Evolutionary conservation across 2,329 filamentous ascomycete species (phyloP).

Genomic region (Ascochyta lentis): DNA sequence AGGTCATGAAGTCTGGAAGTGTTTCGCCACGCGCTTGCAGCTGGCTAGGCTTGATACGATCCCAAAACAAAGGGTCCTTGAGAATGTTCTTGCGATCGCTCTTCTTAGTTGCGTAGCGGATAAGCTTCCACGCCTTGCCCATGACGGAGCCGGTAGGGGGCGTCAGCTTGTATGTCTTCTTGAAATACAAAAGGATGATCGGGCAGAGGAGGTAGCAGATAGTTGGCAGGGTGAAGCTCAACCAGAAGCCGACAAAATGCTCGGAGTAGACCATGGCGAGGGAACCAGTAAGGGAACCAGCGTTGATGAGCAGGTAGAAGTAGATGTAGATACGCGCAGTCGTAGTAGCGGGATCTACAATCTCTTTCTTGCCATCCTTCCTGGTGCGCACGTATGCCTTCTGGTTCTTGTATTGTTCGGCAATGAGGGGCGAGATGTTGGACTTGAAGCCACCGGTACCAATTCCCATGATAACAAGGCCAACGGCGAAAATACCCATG

Average conservation of each 20-base stretch:
- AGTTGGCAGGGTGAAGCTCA: conserved; percentile 73
- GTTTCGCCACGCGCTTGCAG: conserved; percentile 47
- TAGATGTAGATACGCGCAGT: conserved; percentile 66
- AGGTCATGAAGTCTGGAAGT: conserved; percentile 75
- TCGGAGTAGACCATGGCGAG: conserved; percentile 49
- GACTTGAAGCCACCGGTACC: conserved; percentile 75
- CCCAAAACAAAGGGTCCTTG: conserved; percentile 60
- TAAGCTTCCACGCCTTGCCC: conserved; percentile 69
- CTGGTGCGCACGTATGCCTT: conserved; percentile 38
- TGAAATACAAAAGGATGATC: conserved; percentile 65
- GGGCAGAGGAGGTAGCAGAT: conserved; percentile 65
- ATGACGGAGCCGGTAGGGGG: conserved; percentile 76
- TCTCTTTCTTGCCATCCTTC: conserved; percentile 58
- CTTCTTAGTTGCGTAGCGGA: conserved; percentile 54
- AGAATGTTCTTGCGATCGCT: conserved; percentile 31
- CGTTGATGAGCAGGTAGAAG: conserved; percentile 45
- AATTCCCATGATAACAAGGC: conserved; percentile 68
- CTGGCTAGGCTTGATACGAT: conserved; percentile 65
- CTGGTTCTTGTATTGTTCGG: conserved; percentile 61
- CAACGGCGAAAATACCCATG: conserved; percentile 61
- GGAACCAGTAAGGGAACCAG: conserved; percentile 49
- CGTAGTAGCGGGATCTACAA: conserved; percentile 71
- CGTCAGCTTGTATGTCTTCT: conserved; percentile 68
- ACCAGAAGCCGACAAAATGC: conserved; percentile 71
- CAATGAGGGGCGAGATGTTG: conserved; percentile 64